A percentile compares a stretch with the other conserved stretches of the same genome.
Evolutionary conservation across 805 yeast genomes (phyloP).

Genomic region (Cyberlindnera japonica): DNA sequence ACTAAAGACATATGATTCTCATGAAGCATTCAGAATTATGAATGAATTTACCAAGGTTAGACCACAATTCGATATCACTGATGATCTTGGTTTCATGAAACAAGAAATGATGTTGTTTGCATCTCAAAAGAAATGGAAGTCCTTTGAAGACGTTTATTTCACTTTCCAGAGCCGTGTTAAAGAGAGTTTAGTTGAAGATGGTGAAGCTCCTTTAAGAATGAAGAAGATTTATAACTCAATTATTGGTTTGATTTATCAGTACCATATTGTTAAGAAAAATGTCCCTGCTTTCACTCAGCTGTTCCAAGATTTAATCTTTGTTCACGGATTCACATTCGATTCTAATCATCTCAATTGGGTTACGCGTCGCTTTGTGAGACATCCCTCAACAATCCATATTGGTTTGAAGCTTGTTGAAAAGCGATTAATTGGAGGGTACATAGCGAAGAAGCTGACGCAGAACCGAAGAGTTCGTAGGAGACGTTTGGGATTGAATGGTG

Average conservation of each 20-base stretch:
- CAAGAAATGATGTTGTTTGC: slow-evolving; percentile 31
- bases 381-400: slow-evolving; percentile 27
- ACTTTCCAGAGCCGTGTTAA: slow-evolving; percentile 23
- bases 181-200: slow-evolving; percentile 13
- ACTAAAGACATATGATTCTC: slow-evolving; percentile 30
- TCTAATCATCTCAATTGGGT: slow-evolving; percentile 32
- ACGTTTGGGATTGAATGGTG: slow-evolving; percentile 6
- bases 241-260: slow-evolving; percentile 13
- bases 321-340: slow-evolving; percentile 28
- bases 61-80: slow-evolving; percentile 23
- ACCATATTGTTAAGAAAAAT: slow-evolving; percentile 7
- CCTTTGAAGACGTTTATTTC: slow-evolving; percentile 28
- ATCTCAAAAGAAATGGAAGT: slow-evolving; percentile 28
- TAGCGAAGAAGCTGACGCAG: slow-evolving; percentile 17
- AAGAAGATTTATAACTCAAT: slow-evolving; percentile 24
- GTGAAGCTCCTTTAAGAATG: slow-evolving; percentile 21
- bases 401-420: slow-evolving; percentile 31
- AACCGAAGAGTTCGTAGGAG: slow-evolving; percentile 17
- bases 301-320: slow-evolving; percentile 23
- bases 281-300: slow-evolving; percentile 8
- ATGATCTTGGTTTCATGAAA: slow-evolving; percentile 27
- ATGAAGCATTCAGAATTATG: slow-evolving; percentile 31
- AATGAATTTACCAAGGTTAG: slow-evolving; percentile 30
- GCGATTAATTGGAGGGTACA: slow-evolving; percentile 36
- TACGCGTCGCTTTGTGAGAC: slow-evolving; percentile 26